These are phyloP conservation scores for Westerdykella aurantiaca DNA, from an alignment of 2,329 filamentous ascomycete species.

Conservation along the genomic window DNA sequence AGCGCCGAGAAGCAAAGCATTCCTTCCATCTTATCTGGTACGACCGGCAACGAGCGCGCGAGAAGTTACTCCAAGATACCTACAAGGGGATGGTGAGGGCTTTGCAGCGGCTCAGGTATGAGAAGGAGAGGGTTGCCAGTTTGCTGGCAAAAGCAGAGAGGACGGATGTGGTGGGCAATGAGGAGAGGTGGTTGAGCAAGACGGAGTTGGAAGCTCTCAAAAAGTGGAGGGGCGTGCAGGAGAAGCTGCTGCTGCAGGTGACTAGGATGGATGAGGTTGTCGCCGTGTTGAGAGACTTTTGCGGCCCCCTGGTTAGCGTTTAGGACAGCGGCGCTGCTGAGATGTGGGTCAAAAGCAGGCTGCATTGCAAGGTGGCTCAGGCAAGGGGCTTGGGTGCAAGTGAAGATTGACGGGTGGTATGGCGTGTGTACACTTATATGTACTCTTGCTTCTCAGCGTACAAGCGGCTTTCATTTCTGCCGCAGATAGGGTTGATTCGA, in stretches of 20 bases:
- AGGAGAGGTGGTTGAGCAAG: conserved; percentile 71
- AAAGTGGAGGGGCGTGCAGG: conserved; percentile 56
- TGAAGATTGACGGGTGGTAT: no score
- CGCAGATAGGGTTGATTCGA: no score
- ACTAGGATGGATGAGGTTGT: conserved; percentile 79
- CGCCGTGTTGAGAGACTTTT: conserved; percentile 67
- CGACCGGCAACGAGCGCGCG: conserved; percentile 66
- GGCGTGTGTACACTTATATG: no score
- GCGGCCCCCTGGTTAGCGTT: conserved; percentile 21
- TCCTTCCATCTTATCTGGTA: conserved; percentile 92
- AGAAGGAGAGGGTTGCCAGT: conserved; percentile 64
- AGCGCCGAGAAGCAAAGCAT: conserved; percentile 70
- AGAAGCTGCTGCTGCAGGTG: conserved; percentile 72
- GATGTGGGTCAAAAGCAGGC: no score
- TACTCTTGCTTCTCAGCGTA: no score
- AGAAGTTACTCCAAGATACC: conserved; percentile 67
- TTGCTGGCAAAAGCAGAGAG: conserved; percentile 78
- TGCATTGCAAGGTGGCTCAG: no score
- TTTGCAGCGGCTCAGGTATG: conserved; percentile 71
- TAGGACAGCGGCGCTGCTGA: no score
- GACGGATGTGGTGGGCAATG: conserved; percentile 76
- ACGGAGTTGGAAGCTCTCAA: conserved; percentile 67
- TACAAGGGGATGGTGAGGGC: conserved; percentile 89
- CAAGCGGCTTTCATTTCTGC: no score
- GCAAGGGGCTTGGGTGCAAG: no score